A percentile compares a stretch with the other conserved stretches of the same genome.
phyloP scores from a whole-genome alignment of 2,329 filamentous ascomycete species.

The Fusarium musae region DNA sequence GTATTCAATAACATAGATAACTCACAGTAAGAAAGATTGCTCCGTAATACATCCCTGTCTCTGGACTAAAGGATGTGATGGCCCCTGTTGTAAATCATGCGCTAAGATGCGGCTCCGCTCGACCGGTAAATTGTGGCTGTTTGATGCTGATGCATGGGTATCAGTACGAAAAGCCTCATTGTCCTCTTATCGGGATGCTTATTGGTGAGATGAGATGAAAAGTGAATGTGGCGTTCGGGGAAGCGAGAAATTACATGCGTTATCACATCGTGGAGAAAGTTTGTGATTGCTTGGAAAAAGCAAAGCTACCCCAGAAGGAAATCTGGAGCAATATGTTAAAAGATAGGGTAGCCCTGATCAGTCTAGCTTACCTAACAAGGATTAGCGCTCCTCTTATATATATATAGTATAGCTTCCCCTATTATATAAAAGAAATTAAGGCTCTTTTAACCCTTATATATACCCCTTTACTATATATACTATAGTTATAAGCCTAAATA shows the following conservation, averaged over 20 bases:
- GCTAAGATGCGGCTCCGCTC: slow-evolving; percentile 28
- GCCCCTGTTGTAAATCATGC: slow-evolving; percentile 1
- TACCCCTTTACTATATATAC: too few species aligned
- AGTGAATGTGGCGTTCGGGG: background rate
- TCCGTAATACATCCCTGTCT: background rate
- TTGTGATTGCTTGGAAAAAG: background rate
- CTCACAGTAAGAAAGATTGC: background rate
- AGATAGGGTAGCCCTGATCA: too few species aligned
- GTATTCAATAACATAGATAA: background rate
- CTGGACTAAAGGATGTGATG: background rate
- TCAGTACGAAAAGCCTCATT: background rate
- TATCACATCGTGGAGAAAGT: background rate
- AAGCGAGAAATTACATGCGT: background rate
- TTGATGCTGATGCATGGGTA: background rate
- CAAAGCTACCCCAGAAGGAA: background rate
- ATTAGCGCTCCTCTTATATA: too few species aligned
- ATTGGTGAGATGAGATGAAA: background rate
- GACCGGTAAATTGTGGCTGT: slow-evolving; percentile 12
- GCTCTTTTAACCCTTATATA: too few species aligned
- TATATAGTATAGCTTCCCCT: too few species aligned
- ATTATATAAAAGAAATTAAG: too few species aligned
- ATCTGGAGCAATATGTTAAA: background rate
- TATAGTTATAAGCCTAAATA: too few species aligned
- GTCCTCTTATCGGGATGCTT: background rate
- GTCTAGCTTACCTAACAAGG: too few species aligned